Percentiles rank a stretch among this genome's conserved stretches.
Conservation (phyloP, 305 asterid species). For the Caryopteris hybrid region DNA sequence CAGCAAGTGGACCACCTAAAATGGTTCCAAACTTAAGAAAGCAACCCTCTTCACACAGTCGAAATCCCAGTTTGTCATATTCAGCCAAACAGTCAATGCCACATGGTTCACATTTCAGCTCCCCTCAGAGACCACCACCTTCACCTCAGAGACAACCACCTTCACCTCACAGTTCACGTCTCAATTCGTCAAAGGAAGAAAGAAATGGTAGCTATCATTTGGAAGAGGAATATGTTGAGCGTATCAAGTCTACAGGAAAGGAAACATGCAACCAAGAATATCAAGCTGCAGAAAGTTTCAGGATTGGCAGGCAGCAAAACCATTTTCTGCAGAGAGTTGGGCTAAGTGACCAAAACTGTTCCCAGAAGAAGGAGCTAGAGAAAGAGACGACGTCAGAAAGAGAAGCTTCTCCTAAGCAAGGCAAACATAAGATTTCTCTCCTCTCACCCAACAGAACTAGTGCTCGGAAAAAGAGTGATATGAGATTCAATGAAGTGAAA, state of each 20-base stretch:
- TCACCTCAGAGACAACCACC: slow-evolving; percentile 34
- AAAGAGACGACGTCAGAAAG: slow-evolving; percentile 25
- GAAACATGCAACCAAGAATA: slow-evolving; percentile 28
- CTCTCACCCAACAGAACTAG: slow-evolving; percentile 26
- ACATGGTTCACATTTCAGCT: slow-evolving; percentile 28
- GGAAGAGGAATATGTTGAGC: slow-evolving; percentile 27
- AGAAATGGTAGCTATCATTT: slow-evolving; percentile 13
- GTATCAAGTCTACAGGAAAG: slow-evolving; percentile 34
- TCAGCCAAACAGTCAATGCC: slow-evolving; percentile 21
- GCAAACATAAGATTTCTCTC: slow-evolving; percentile 21
- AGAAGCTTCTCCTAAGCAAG: slow-evolving; percentile 29
- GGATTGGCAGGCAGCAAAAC: slow-evolving; percentile 32
- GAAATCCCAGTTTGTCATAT: slow-evolving; percentile 21
- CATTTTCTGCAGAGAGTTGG: slow-evolving; percentile 27
- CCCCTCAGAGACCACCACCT: slow-evolving; percentile 39
- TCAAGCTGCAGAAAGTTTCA: slow-evolving; percentile 24
- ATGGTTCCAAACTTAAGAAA: slow-evolving; percentile 29
- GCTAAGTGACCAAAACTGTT: slow-evolving; percentile 23
- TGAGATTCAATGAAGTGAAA: slow-evolving; percentile 22
- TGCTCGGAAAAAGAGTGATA: slow-evolving; percentile 28
- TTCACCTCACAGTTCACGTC: slow-evolving; percentile 22
- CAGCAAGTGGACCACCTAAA: slow-evolving; percentile 37
- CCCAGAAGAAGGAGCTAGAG: slow-evolving; percentile 30
- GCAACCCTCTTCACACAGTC: slow-evolving; percentile 20
- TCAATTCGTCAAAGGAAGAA: slow-evolving; percentile 24